Base-by-base conservation (phyloP, 768 basidiomycete genomes). In the Tylopilus balloui region DNA sequence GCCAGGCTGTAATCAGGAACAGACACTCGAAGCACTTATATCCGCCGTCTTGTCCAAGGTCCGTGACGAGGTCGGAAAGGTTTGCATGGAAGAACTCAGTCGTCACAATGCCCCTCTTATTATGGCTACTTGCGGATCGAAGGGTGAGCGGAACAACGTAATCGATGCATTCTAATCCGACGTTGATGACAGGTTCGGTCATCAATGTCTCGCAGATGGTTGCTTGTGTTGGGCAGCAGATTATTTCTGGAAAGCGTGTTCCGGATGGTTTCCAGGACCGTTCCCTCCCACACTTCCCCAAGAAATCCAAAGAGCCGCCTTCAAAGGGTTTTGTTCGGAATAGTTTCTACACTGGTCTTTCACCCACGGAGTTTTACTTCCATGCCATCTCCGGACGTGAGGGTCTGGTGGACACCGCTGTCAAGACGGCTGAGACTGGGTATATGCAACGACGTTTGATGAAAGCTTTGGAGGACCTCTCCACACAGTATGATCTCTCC, bases 201-300 rank as follows among this genome's bases (percentile, higher is more conserved):
- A 95, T 99, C 71, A 99, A 99, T 69, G 96, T 99, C 47, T 95
- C 92, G 20, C 96, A 99, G 72, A 99, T 99, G 96, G 95, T 98
- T 45, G 96, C 95, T 63, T 97, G 95, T 80, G 96, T 99, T 58
- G 96, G 96, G 6, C 96, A 99, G 64, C 96, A 99, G 66, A 97
- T 98, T 68, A 98, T 99, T 54, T 83, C 92, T 17, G 96, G 96
- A 7, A 87, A 91, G 71, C 96, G 96, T 80, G 93, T 99, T 6
- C 94, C 93, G 0, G 87, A 98, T 76, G 96, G 95, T 25, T 99
- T 99, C 74, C 95, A 97, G 70, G 96, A 99, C 69, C 88, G 96
- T 29, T 95, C 96, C 1, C 76, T 99, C n/a, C 96, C 96, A 1
- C 96, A 99, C 68, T 99, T 98, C 69, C 90, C 86, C 12, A 98